phyloP scores from a whole-genome alignment of 192 early-diverging fungal genomes.

The Rhizophagus sp. region DNA sequence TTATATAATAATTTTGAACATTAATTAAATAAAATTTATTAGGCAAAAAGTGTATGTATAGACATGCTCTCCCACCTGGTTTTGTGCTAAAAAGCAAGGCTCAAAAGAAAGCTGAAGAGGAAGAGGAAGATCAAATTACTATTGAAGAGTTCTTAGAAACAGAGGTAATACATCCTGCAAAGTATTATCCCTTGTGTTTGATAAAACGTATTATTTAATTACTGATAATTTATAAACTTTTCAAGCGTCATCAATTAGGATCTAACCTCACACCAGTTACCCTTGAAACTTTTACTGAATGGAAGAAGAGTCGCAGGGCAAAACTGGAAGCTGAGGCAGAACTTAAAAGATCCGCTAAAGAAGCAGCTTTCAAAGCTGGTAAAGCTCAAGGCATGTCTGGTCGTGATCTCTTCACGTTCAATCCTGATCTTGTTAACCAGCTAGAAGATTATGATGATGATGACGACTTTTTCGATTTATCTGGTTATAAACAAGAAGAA shows the following conservation, averaged over 20 bases:
- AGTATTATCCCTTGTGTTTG: not conserved
- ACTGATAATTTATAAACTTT: not conserved
- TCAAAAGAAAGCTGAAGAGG: conserved; percentile 69
- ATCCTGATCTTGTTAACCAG: conserved; percentile 79
- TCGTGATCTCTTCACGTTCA: conserved; percentile 96
- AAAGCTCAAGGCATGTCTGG: conserved; percentile 93
- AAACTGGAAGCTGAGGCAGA: conserved; percentile 68
- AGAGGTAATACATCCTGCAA: conserved; percentile 56
- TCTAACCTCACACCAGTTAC: conserved; percentile 93
- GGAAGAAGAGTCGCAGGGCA: conserved; percentile 87
- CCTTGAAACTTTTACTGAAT: conserved; percentile 84
- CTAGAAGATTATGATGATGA: conserved; percentile 75
- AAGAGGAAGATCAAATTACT: conserved; percentile 82
- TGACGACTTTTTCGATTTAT: conserved; percentile 79
- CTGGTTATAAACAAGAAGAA: conserved; percentile 67
- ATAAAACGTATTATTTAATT: not conserved
- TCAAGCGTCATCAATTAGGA: conserved; percentile 90
- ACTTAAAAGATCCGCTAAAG: conserved; percentile 75
- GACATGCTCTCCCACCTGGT: conserved; percentile 94
- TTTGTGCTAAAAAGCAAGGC: conserved; percentile 94
- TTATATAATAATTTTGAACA: not conserved
- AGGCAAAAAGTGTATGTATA: conserved; percentile 88
- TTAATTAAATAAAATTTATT: not conserved
- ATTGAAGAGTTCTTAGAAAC: conserved; percentile 98
- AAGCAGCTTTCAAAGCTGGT: conserved; percentile 82